These are phyloP conservation scores for Termitomyces titanicus DNA, from an alignment of 768 basidiomycete species.

Conservation along the genomic window DNA sequence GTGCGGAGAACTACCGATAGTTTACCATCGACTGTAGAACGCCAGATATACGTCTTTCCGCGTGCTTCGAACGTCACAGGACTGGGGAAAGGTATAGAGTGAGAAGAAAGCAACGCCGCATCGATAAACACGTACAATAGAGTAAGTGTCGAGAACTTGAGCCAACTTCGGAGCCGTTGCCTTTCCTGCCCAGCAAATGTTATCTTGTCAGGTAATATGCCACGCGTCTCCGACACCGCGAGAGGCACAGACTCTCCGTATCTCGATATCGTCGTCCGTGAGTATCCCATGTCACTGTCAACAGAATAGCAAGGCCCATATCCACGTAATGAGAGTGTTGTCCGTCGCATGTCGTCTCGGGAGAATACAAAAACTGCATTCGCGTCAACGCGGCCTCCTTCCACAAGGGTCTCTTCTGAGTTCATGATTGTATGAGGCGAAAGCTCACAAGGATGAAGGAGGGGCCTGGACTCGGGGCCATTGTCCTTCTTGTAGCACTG, in stretches of 20 bases:
- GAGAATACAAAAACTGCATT: conserved; percentile 13
- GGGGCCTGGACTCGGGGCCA: background rate
- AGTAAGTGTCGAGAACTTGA: conserved; percentile 17
- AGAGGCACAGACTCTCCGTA: conserved; percentile 16
- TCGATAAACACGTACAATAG: conserved; percentile 16
- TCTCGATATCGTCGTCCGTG: conserved; percentile 13
- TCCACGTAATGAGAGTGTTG: conserved; percentile 16
- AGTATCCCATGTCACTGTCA: conserved; percentile 12
- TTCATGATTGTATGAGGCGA: conserved; percentile 8
- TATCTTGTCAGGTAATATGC: conserved; percentile 20
- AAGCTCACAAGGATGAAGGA: conserved; percentile 1
- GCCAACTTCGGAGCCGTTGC: conserved; percentile 18
- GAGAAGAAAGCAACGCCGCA: background rate
- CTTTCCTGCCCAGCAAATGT: conserved; percentile 17
- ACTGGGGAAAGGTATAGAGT: conserved; percentile 6
- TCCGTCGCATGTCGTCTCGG: conserved; percentile 16
- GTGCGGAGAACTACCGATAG: conserved; percentile 15
- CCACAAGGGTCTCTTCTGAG: conserved; percentile 16
- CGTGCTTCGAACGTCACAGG: conserved; percentile 21
- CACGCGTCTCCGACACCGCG: conserved; percentile 15
- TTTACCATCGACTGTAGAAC: conserved; percentile 14
- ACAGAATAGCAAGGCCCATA: conserved; percentile 15
- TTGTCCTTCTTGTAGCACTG: background rate
- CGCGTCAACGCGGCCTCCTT: conserved; percentile 12
- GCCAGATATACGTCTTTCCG: conserved; percentile 20